Base-by-base conservation (phyloP, 192 early-diverging fungal species). In the Dimargaris xerosporica region DNA sequence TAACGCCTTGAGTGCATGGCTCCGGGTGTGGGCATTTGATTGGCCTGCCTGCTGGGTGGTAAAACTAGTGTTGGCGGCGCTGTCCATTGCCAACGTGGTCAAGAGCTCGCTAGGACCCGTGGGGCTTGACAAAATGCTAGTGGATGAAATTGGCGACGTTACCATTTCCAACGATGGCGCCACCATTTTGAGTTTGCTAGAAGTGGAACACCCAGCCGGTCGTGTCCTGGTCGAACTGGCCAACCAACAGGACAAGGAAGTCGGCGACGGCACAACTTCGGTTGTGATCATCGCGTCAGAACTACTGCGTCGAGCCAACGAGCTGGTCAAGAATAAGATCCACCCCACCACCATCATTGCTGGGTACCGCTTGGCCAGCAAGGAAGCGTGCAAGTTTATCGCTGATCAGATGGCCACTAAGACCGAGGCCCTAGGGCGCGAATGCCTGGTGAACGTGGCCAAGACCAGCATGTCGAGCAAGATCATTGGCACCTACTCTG, bases 151-250 rank as follows among this genome's bases (percentile, higher is more conserved):
- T 75, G 96, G 96, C 45, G 96, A 98, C 71, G 94, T 99, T 54
- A 98, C 94, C 21, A 98, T 99, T 65, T 94, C 96, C 26, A 99
- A 99, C 75, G 96, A 99, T 73, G 96, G 96, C 28, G 96, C 96
- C 11, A 99, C 96, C n/a, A 99, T 99, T 69, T 79, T 99, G 55
- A 96, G 96, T 66, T 91, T 87, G 25, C 96, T 99, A 66, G 89
- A 90, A 21, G 80, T 99, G 26, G 96, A 99, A 73, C 96, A 99
- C 69, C 90, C 96, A 5, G 96, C 96, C 28, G 96, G 94, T 66
- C 96, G 96, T 73, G 90, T 99, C 30, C 75, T 96, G 46, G 93
- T 96, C 66, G 96, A 95, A 81, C 91, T 97, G 64, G 96, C 94
- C 52, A 99, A 99, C 74, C 94, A 96, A 46, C 96, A 99, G 76